Evolutionary conservation across 768 basidiomycete species (phyloP), one percentile per base, ranked within the genome.

Genomic region (Rhodotorula graminis): DNA sequence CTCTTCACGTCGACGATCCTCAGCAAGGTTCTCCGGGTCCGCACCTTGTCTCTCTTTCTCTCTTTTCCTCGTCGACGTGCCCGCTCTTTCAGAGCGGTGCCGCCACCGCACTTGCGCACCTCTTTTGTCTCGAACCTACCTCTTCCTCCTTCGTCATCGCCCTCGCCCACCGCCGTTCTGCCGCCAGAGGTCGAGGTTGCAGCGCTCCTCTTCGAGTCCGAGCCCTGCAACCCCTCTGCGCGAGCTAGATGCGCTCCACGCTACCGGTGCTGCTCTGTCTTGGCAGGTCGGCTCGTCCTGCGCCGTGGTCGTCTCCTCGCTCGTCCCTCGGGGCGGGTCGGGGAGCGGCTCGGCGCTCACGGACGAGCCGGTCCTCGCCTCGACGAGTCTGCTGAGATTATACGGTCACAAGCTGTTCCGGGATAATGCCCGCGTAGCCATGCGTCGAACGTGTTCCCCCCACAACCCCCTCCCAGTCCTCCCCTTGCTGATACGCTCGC

Each of bases 1-100:
- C 83, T 91, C 71, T 91, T 91, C 84, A 92, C 90, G 4, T 87
- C 89, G 23, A 90, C 89, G 2, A 80, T 90, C 59, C 83, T 92
- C 50, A 88, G 88, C 68, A 85, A 86, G 60, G 88, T 90, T 18
- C 70, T 74, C 66, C 63, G 68, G 73, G 73, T 74, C 64, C 63
- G 66, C 16, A 42, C n/a, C 8, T 29, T 46, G 3, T 64, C 64
- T 49, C 25, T 21, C 46, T 29, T 16, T 55, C 53, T 55, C n/a
- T 55, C 53, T 29, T 23, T 9, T 49, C 47, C n/a, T n/a, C n/a
- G n/a, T 21, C 49, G 11, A n/a, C n/a, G 7, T 14, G 47, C 9
- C 61, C 33, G 14, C 64, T 65, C 55, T 31, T 23, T 5, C 14
- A n/a, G 50, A 49, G 29, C 62, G 12, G 37, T 29, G n/a, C n/a